phyloP scores from a whole-genome alignment of 2,329 filamentous ascomycete genomes.

The Cyphellophora attinorum region DNA sequence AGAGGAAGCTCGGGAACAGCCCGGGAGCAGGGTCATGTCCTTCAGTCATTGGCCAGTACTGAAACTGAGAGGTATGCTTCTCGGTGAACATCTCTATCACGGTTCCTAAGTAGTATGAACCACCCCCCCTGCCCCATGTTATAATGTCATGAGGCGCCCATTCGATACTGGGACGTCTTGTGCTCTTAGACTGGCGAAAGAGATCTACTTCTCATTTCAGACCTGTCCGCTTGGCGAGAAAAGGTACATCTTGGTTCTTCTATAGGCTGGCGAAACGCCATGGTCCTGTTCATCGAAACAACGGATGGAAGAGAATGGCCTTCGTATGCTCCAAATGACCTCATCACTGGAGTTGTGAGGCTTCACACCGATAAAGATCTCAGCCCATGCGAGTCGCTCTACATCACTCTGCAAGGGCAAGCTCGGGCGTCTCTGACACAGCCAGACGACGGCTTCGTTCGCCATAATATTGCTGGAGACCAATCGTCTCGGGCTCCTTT shows the following conservation, averaged over 20 bases:
- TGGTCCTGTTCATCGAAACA: constrained; percentile 1
- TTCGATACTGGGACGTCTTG: constrained; percentile 1
- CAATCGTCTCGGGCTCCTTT: constrained; percentile 1
- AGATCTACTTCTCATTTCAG: not conserved
- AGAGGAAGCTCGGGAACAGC: constrained; percentile 1
- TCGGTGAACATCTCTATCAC: constrained; percentile 1
- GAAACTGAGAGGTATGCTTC: constrained; percentile 1
- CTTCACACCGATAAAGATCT: constrained; percentile 1
- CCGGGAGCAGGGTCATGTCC: not conserved
- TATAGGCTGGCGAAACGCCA: not conserved
- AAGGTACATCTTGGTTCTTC: constrained; percentile 1
- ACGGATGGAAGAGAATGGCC: constrained; percentile 1
- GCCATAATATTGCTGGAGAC: not conserved
- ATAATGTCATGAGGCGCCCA: constrained; percentile 1
- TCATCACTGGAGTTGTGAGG: constrained; percentile 1
- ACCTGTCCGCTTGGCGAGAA: not conserved
- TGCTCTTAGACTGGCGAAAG: constrained; percentile 1
- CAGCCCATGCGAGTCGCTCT: constrained; percentile 1
- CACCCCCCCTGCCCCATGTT: too few species aligned
- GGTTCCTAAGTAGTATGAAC: constrained; percentile 1
- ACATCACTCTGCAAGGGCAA: constrained; percentile 1
- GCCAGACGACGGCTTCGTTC: not conserved
- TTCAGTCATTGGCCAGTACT: constrained; percentile 1
- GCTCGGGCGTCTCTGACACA: constrained; percentile 1
- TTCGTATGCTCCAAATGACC: constrained; percentile 1